Percentiles rank a stretch among this genome's conserved stretches.
phyloP scores from a whole-genome alignment of 192 early-diverging fungal genomes.

The Gaertneriomyces sp. region DNA sequence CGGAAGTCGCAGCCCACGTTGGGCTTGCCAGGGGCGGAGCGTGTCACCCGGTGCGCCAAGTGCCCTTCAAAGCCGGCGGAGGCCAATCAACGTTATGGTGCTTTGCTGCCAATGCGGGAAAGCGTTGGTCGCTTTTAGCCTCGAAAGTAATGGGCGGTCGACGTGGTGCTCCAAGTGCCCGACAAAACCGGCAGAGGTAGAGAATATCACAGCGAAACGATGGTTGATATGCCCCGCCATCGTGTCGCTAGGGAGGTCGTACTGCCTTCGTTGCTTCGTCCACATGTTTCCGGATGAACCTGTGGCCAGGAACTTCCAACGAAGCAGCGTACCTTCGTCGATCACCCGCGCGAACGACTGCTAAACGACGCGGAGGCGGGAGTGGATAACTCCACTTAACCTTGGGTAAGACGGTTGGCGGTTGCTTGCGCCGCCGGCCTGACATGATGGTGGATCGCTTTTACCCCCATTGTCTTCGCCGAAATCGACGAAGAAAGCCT shows the following conservation, averaged over 20 bases:
- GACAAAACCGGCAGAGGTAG: not conserved
- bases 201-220: not conserved
- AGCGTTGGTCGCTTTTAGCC: not conserved
- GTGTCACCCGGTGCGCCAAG: not conserved
- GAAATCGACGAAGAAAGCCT: slow-evolving; percentile 5
- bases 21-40: not conserved
- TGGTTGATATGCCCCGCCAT: not conserved
- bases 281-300: not conserved
- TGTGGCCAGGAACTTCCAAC: not conserved
- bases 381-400: not conserved
- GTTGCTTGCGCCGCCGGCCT: not conserved
- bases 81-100: not conserved
- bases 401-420: not conserved
- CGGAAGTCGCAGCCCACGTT: not conserved
- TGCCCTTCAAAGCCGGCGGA: not conserved
- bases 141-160: not conserved
- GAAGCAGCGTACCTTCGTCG: not conserved
- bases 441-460: not conserved
- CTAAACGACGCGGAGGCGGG: not conserved
- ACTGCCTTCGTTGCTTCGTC: slow-evolving; percentile 1
- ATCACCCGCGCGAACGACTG: not conserved
- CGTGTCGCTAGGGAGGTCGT: too few species aligned
- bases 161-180: not conserved
- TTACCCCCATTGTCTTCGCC: slow-evolving; percentile 5
- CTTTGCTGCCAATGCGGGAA: too few species aligned